Conservation (phyloP, 75 land plant genomes). For the Pinus tabuliformis region DNA sequence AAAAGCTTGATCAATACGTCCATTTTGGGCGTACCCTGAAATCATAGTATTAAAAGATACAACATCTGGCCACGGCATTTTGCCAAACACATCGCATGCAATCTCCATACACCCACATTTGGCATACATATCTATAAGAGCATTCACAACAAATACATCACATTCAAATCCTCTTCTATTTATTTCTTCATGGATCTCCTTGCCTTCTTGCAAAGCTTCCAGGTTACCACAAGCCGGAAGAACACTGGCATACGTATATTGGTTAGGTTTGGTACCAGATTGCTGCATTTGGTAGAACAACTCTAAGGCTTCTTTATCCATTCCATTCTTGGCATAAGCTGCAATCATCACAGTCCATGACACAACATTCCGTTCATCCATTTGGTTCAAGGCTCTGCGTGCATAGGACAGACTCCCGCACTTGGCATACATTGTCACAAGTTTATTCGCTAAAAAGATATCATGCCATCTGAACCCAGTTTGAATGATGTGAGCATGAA, state of each 20-base stretch:
- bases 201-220: not conserved
- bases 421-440: slow-evolving; percentile 18
- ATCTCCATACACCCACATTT: slow-evolving; percentile 17
- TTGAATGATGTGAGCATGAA: slow-evolving; percentile 9
- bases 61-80: not conserved
- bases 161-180: not conserved
- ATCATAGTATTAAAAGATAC: slow-evolving; percentile 15
- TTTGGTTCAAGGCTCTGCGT: not conserved
- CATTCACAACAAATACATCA: slow-evolving; percentile 1
- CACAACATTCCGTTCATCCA: not conserved
- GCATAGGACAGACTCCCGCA: slow-evolving; percentile 7
- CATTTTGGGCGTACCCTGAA: slow-evolving; percentile 4
- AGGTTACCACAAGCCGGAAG: not conserved
- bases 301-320: not conserved
- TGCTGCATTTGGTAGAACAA: slow-evolving; percentile 9
- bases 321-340: slow-evolving; percentile 10
- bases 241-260: slow-evolving; percentile 4
- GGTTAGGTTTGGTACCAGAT: slow-evolving; percentile 5
- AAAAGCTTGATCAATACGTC: slow-evolving; percentile 7
- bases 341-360: slow-evolving; percentile 15
- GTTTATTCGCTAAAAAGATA: not conserved
- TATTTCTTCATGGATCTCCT: not conserved
- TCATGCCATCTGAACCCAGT: not conserved
- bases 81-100: slow-evolving; percentile 4
- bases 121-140: slow-evolving; percentile 12